These are phyloP conservation scores for Intubia oerlemansii DNA, from an alignment of 2,329 filamentous ascomycete species.

Conservation along the genomic window DNA sequence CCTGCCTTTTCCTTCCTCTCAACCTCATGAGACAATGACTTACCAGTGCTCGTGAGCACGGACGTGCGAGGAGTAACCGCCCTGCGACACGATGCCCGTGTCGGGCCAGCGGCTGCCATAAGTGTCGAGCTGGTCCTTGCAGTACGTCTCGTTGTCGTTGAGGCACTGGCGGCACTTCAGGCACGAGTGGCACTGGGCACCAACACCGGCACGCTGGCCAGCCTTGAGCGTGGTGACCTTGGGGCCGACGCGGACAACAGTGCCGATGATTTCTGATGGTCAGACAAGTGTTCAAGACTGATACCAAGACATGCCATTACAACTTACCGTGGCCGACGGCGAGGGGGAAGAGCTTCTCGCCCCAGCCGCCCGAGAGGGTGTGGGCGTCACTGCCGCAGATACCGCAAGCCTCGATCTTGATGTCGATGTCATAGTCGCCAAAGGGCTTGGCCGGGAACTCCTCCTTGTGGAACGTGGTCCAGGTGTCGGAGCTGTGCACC, in stretches of 20 bases:
- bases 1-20: background rate
- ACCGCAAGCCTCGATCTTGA: constrained; percentile 68
- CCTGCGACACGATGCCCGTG: constrained; percentile 32
- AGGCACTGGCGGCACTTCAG: constrained; percentile 43
- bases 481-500: constrained; percentile 29
- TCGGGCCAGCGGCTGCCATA: constrained; percentile 33
- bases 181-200: constrained; percentile 44
- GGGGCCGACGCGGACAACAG: constrained; percentile 42
- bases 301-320: too few relatives aligned
- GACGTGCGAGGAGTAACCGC: constrained; percentile 23
- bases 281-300: too few relatives aligned
- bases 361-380: constrained; percentile 50
- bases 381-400: constrained; percentile 55
- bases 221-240: constrained; percentile 38
- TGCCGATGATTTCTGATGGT: constrained; percentile 41
- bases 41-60: constrained; percentile 48
- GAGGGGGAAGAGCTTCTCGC: constrained; percentile 36
- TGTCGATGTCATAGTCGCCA: constrained; percentile 68
- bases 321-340: constrained; percentile 40
- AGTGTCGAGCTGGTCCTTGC: constrained; percentile 35
- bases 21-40: background rate
- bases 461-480: constrained; percentile 44
- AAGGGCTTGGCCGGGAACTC: constrained; percentile 72
- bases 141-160: constrained; percentile 48
- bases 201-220: constrained; percentile 46